Evolutionary conservation across 208 protist genomes (phyloP).

Genomic region (Acanthamoeba polyphaga): DNA sequence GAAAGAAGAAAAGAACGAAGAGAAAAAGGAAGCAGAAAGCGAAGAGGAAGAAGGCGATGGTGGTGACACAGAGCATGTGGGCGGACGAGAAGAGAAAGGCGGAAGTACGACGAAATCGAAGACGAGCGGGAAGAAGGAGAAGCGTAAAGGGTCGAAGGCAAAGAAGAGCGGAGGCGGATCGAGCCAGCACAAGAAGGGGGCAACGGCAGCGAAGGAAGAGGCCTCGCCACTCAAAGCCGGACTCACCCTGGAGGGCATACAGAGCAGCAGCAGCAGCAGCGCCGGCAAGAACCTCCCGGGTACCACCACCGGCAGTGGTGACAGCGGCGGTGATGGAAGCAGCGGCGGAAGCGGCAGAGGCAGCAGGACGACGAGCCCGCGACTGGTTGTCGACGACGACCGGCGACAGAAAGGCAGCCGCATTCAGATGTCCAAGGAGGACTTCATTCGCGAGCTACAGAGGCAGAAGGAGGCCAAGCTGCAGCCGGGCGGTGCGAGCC

Average conservation of each 20-base stretch:
- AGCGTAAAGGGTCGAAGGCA: background rate
- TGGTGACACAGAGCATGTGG: background rate
- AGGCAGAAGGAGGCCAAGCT: background rate
- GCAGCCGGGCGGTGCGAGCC: background rate
- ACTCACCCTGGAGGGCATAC: background rate
- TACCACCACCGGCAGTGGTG: background rate
- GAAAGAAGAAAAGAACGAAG: background rate
- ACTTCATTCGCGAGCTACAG: slow-evolving; percentile 10
- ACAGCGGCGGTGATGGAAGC: background rate
- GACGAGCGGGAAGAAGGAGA: background rate
- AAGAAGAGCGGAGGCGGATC: background rate
- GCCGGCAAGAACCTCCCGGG: too few species aligned
- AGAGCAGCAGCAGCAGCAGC: background rate
- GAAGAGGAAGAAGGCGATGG: background rate
- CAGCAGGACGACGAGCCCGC: background rate
- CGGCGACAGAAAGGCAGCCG: background rate
- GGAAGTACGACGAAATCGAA: background rate
- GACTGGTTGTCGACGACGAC: background rate
- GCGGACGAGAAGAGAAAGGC: background rate
- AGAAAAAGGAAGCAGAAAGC: background rate
- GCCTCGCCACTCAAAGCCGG: background rate
- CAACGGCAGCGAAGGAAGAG: background rate
- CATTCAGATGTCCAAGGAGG: slow-evolving; percentile 32
- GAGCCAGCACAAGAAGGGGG: background rate
- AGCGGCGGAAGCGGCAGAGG: background rate